A percentile compares a stretch with the other conserved stretches of the same genome.
These are phyloP conservation scores for Hebeloma cylindrosporum DNA, from an alignment of 768 basidiomycete species.

Conservation along the genomic window DNA sequence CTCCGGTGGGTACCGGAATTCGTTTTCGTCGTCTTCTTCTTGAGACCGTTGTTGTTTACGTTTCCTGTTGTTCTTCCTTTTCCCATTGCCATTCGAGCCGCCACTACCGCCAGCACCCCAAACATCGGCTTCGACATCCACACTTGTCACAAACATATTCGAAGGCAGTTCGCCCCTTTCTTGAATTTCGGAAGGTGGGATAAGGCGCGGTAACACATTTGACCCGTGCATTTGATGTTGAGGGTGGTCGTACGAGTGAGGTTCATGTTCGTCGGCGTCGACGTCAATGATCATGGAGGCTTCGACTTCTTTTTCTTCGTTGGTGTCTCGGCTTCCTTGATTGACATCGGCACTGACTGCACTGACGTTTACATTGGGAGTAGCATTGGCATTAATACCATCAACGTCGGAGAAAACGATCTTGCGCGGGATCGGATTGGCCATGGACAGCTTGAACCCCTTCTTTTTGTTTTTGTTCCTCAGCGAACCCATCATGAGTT, in stretches of 20 bases:
- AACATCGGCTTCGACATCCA: slow-evolving; percentile 62
- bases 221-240: slow-evolving; percentile 5
- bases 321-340: too few species aligned
- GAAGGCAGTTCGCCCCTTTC: slow-evolving; percentile 49
- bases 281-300: slow-evolving; percentile 1
- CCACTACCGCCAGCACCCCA: slow-evolving; percentile 23
- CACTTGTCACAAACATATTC: slow-evolving; percentile 69
- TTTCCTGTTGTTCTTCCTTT: slow-evolving; percentile 36
- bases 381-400: not conserved
- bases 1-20: slow-evolving; percentile 5
- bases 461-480: slow-evolving; percentile 77
- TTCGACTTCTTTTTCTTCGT: not conserved
- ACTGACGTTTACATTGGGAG: not conserved
- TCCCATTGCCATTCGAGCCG: slow-evolving; percentile 10
- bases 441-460: slow-evolving; percentile 57
- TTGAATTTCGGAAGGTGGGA: slow-evolving; percentile 66
- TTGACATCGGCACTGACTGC: too few species aligned
- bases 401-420: slow-evolving; percentile 45
- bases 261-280: too few species aligned
- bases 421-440: slow-evolving; percentile 42
- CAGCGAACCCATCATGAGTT: slow-evolving; percentile 51
- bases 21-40: slow-evolving; percentile 10
- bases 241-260: not conserved
- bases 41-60: slow-evolving; percentile 19
- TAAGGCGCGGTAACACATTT: slow-evolving; percentile 30